phyloP scores from a whole-genome alignment of 495 filamentous ascomycete genomes.

The Xylaria intraflava region DNA sequence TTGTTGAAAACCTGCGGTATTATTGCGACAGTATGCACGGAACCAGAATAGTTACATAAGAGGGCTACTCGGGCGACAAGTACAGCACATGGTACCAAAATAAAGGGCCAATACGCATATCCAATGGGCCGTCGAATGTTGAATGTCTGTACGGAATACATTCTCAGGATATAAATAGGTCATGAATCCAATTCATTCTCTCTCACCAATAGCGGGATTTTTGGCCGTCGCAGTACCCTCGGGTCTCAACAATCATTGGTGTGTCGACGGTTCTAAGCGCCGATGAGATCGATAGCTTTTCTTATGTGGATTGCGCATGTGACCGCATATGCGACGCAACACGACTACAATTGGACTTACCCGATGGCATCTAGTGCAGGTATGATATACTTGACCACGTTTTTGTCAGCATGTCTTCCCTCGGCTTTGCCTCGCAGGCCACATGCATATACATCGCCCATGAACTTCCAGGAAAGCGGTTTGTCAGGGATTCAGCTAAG shows the following conservation, averaged over 20 bases:
- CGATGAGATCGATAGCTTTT: slow-evolving; percentile 16
- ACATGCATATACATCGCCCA: too few species aligned
- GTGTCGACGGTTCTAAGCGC: slow-evolving; percentile 18
- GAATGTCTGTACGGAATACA: too few species aligned
- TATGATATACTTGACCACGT: background rate
- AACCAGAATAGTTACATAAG: too few species aligned
- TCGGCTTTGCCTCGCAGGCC: background rate
- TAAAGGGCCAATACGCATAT: too few species aligned
- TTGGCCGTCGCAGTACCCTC: slow-evolving; percentile 14
- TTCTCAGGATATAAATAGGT: too few species aligned
- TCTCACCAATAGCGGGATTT: background rate
- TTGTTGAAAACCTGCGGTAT: background rate
- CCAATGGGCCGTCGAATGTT: too few species aligned
- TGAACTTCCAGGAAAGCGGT: background rate
- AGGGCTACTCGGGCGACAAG: too few species aligned
- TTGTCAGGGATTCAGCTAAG: background rate
- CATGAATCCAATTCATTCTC: too few species aligned
- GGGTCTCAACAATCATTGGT: slow-evolving; percentile 21
- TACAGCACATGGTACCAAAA: too few species aligned
- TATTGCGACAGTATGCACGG: too few species aligned
- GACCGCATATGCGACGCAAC: slow-evolving; percentile 7
- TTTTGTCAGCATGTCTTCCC: slow-evolving; percentile 1
- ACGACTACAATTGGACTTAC: background rate
- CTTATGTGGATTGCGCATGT: background rate
- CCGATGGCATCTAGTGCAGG: background rate